Base-by-base conservation (phyloP, 2,329 filamentous ascomycete genomes). In the Colletotrichum sp. region DNA sequence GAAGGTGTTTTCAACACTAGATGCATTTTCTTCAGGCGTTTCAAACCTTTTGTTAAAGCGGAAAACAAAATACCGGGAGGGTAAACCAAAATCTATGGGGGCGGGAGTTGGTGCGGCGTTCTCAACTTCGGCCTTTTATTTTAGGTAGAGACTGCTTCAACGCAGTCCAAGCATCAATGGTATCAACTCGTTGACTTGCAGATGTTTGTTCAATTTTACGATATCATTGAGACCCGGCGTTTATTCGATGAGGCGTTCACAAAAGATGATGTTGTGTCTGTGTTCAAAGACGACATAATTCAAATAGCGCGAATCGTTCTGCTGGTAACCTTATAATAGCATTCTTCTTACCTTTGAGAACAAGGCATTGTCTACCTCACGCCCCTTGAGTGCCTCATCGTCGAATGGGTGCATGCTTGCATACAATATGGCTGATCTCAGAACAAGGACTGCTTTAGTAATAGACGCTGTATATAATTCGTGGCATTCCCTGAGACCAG, bases 21-120 rank as follows among this genome's bases (percentile, higher is more conserved):
- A 81, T 79, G 81, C 82, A 83, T 84, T 81, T 67, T 81, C 78
- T 81, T 80, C 79, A 81, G 82, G 82, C 82, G 82, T 83, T 83
- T 81, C 81, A 82, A 81, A 76, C 60, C 78, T 43, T 48, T 60
- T 52, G 43, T 64, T 75, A 70, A 28, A 66, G 66, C 71, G 70
- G 74, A 70, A 74, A 75, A 56, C 36, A 28, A 76, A 75, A 70
- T 39, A 66, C 52, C 32, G 71, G 74, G 71, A 70, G 52, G 72
- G 68, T 56, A 67, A 66, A 76, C 39, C 52, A 58, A 76, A 74
- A 76, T 76, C 66, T 60, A 39, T 65, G 74, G 74, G 55, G 66
- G 70, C 77, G 75, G 79, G 78, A 80, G 78, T 83, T 79, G 71
- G 56, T 64, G 66, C 80, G 81, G 80, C 76, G 80, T 79, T 78